Evolutionary conservation across 495 filamentous ascomycete genomes (phyloP), one percentile per base, ranked within the genome.

Genomic region (Penicillium turbatum): DNA sequence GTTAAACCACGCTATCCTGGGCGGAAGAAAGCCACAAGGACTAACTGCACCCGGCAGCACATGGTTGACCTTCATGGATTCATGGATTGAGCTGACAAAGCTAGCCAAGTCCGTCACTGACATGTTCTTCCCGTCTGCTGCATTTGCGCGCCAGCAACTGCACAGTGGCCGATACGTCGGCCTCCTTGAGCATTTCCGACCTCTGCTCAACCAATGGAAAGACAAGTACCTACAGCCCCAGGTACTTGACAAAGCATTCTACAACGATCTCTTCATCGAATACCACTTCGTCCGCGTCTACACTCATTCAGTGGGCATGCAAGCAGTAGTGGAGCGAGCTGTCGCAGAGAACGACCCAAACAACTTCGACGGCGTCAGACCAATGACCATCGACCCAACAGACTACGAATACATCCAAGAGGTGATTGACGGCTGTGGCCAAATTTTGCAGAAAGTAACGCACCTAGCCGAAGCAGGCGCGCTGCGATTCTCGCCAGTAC

Each of bases 381-480:
- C 66, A 7, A 73, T 73, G 56, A 79, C 76, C 42, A 74, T 83
- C 59, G 80, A 83, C 49, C 58, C 68, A 31, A 75, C 65, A 31
- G 78, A 81, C 48, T 79, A 79, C 57, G 75, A 78, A 59, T 80
- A 79, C 55, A 81, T 81, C 21, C 72, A 79, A 62, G 78, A 81
- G 57, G 78, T 81, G 1, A 77, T 79, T 26, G 77, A 81, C 27
- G 77, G 77, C 1, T 79, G 77, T 54, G 72, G 76, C 40, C 67
- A 78, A 44, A 80, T 81, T 45, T 57, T 81, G 5, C 66, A 72
- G 31, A 79, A 76, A 56, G 72, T 74, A 19, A 67, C 55, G 12
- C 68, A 79, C 19, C 66, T 77, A 5, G 72, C 72, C 2, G 66
- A 76, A 21, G 43, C 59, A 6, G 74, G 70, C 6, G 71, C 70